Base-by-base conservation (phyloP, 768 basidiomycete species). In the Tricholoma bakamatsutake region DNA sequence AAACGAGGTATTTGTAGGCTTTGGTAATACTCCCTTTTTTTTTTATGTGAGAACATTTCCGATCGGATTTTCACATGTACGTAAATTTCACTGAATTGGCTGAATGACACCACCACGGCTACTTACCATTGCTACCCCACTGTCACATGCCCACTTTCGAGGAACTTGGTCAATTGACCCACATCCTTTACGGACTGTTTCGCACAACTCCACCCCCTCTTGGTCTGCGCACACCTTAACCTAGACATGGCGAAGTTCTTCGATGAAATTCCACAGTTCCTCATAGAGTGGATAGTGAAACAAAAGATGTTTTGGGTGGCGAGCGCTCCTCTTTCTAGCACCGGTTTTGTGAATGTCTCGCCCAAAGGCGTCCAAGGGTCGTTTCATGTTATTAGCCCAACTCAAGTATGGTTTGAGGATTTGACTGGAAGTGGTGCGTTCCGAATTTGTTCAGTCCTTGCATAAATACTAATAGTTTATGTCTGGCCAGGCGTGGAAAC, bases 281-380 rank as follows among this genome's bases (percentile, higher is more conserved):
- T 81, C 18, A 62, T 80, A 21, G 69, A 74, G 52, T 88, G 84
- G 85, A 78, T 87, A 9, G 57, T 70, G 21, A 72, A 78, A 56
- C 86, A 88, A 66, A 76, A 86, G 52, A 71, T 88, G 56, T 88
- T 88, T 65, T 88, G 84, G 81, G 85, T 90, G 10, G 85, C 83
- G 0, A 80, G 83, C 1, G 82, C 84, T 0, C 85, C 87, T 11
- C 77, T 87, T 17, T 71, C 69, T 8, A 64, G 63, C 0, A 75
- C 80, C 10, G 86, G 84, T 0, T 82, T 84, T 50, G 76, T 90
- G 46, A 88, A 88, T 60, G 65, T 88, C 24, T 87, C 84, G 0
- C 85, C 87, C 0, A 88, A 88, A 61, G 83, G 82, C 45, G 71
- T 78, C 27, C 69, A 76, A 57, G 80, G 80, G 7, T 80, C 79